Base-by-base conservation (phyloP, 169 alveolate species). In the Babesia caballi region DNA sequence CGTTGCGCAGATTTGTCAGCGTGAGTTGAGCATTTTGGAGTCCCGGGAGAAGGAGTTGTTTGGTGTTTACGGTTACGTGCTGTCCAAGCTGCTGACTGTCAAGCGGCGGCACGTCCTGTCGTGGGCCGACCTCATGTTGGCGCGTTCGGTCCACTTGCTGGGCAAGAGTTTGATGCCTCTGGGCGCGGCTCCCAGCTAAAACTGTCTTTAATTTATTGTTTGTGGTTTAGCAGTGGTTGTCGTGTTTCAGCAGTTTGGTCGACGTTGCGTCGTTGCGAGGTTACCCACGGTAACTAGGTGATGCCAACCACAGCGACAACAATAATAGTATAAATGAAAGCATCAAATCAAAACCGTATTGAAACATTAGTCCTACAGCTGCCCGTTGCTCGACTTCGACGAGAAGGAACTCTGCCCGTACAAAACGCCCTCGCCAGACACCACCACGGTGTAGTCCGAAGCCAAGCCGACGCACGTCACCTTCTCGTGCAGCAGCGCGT, bases 401-500 rank as follows among this genome's bases (percentile, higher is more conserved):
- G n/a, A n/a, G n/a, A n/a, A n/a, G n/a, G n/a, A n/a, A n/a, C n/a
- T n/a, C n/a, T n/a, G n/a, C n/a, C n/a, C n/a, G n/a, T n/a, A n/a
- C n/a, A 36, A 42, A 12, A 51, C 38, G 0, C 87, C 87, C 38
- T 88, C 91, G 3, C 93, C 93, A 35, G 90, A 73, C n/a, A 88
- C 84, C 27, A 84, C 89, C 25, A 88, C 85, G 27, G 93, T 84
- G 66, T 84, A 88, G 7, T 75, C 82, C 21, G 81, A 85, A 4
- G 90, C 93, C 15, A 88, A 81, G 47, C 88, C 90, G 53, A 81
- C 89, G 60, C 88, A 82, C 33, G 91, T 67, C 25, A 88, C 85
- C 54, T 88, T 88, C 84, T 81, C 90, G 54, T 88, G 90, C 61
- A 88, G 67, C 65, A 84, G 69, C 7, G 91, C 66, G 50, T 88